These are phyloP conservation scores for Solanum stenotomum DNA, from an alignment of 257 asterid genomes.

Conservation along the genomic window DNA sequence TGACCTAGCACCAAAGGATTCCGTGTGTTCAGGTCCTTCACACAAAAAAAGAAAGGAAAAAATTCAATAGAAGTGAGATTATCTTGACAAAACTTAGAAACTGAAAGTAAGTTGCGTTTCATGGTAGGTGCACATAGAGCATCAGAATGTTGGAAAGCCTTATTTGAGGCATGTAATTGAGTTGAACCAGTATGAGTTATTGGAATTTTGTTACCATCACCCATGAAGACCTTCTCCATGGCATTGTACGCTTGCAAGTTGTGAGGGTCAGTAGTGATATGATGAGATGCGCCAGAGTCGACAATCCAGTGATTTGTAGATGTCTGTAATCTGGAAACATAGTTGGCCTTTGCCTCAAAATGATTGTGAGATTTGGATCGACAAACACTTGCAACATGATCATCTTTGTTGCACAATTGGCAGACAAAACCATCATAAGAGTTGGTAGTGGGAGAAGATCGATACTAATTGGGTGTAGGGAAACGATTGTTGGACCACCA, in stretches of 20 bases:
- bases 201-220: neutral
- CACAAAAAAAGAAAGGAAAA: neutral
- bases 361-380: too few species aligned
- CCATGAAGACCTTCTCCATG: neutral
- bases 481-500: too few species aligned
- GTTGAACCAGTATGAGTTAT: neutral
- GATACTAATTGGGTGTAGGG: too few species aligned
- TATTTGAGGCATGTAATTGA: neutral
- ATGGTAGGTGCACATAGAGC: neutral
- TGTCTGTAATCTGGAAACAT: too few species aligned
- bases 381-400: too few species aligned
- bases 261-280: too few species aligned
- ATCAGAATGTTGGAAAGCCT: neutral
- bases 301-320: too few species aligned
- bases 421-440: too few species aligned
- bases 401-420: too few species aligned
- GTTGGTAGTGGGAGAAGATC: too few species aligned
- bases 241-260: neutral
- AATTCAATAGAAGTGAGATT: neutral
- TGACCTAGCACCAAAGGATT: neutral
- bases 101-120: neutral
- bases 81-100: neutral
- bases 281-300: neutral
- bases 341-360: too few species aligned
- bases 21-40: neutral